phyloP scores from a whole-genome alignment of 495 filamentous ascomycete species.

The Aspergillus sclerotiicarbonarius region DNA sequence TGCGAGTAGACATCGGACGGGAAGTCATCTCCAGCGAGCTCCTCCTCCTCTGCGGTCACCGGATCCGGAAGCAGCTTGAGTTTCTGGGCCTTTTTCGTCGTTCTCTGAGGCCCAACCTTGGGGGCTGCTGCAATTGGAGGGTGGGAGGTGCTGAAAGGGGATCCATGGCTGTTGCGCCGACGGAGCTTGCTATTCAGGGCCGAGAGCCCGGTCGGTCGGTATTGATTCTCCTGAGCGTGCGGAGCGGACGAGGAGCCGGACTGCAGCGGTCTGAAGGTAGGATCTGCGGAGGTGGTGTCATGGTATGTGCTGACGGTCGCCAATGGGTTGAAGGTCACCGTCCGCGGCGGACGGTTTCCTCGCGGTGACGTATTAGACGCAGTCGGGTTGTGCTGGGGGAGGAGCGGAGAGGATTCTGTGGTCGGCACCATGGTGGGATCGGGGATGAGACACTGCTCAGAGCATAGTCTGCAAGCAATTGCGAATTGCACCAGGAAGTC shows the following conservation, averaged over 20 bases:
- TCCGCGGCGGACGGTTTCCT: constrained; percentile 48
- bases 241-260: constrained; percentile 38
- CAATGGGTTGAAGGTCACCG: constrained; percentile 69
- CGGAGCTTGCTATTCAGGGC: constrained; percentile 84
- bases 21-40: constrained; percentile 75
- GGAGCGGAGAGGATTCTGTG: constrained; percentile 47
- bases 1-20: constrained; percentile 96
- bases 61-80: constrained; percentile 92
- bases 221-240: constrained; percentile 29
- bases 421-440: constrained; percentile 36
- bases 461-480: constrained; percentile 2
- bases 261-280: constrained; percentile 44
- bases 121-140: constrained; percentile 47
- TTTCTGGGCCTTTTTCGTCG: constrained; percentile 93
- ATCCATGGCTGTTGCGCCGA: constrained; percentile 77
- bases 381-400: constrained; percentile 41
- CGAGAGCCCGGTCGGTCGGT: constrained; percentile 57
- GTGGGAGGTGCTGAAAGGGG: constrained; percentile 47
- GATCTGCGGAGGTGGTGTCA: constrained; percentile 41
- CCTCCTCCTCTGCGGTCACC: constrained; percentile 68
- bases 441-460: constrained; percentile 9
- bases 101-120: constrained; percentile 93
- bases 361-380: constrained; percentile 40
- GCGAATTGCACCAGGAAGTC: neutral
- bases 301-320: constrained; percentile 58